Evolutionary conservation across 2,329 filamentous ascomycete genomes (phyloP), one percentile per base, ranked within the genome.

Genomic region (Leptographium flavum): DNA sequence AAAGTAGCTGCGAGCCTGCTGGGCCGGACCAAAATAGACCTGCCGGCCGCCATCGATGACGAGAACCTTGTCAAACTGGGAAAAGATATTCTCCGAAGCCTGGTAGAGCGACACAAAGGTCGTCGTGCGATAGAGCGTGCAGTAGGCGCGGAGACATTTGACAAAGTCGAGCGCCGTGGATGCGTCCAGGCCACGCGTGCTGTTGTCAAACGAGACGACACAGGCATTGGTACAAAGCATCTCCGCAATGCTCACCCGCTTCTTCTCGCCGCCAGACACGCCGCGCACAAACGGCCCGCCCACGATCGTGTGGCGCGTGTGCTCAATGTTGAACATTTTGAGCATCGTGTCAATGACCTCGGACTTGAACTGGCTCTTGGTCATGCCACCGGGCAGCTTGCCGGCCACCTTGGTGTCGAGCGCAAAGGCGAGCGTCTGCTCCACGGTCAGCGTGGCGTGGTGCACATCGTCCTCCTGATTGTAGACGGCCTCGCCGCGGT

Each of bases 281-380:
- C 87, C 87, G 42, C 84, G 79, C 19, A 92, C 73, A 50, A 90
- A 87, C 1, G 77, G 74, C 50, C 92, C 83, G 8, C 88, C 88
- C 23, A 94, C 86, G 27, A 90, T 77, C 0, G 88, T 95, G 58
- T 87, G 75, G 43, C 77, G 74, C 0, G 87, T 93, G 60, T 94
- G 87, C 60, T 88, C 83, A 45, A 94, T 94, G 58, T 90, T 92
- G 69, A 94, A 93, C 83, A 93, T 92, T 57, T 85, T 86, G 43
- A 94, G 68, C 48, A 94, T 69, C 55, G 81, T 75, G 17, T 76
- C 71, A 49, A 88, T 71, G 47, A 93, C 78, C 53, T 79, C 77
- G 42, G 83, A 71, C 65, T 88, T 88, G 67, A 90, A 90, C 32
- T 47, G 35, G n/a, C 33, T 11, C 40, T 83, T 83, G 33, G 74